phyloP scores from a whole-genome alignment of 257 asterid species.

The Plantago ovata region DNA sequence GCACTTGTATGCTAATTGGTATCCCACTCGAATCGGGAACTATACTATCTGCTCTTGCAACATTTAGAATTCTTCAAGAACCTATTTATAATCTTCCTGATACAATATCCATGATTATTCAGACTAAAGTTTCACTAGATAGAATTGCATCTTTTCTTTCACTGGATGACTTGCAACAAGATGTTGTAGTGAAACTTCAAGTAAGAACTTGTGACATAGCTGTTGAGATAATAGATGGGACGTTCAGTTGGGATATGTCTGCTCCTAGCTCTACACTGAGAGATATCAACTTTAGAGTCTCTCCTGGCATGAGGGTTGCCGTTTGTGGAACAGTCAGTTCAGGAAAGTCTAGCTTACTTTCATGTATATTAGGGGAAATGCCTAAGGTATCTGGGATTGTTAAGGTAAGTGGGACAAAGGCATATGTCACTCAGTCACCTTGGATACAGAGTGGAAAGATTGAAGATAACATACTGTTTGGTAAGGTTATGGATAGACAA shows the following conservation, averaged over 20 bases:
- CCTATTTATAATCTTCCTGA: slow-evolving; percentile 82
- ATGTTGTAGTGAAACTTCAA: slow-evolving; percentile 58
- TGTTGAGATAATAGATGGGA: slow-evolving; percentile 65
- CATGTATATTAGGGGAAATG: slow-evolving; percentile 73
- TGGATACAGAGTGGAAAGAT: slow-evolving; percentile 93
- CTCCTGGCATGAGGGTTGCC: slow-evolving; percentile 77
- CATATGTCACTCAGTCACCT: slow-evolving; percentile 81
- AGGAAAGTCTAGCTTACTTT: slow-evolving; percentile 89
- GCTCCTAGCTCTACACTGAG: slow-evolving; percentile 48
- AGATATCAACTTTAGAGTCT: slow-evolving; percentile 50
- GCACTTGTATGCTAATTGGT: slow-evolving; percentile 67
- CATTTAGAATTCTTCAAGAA: slow-evolving; percentile 84
- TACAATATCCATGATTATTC: slow-evolving; percentile 74
- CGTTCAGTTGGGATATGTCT: slow-evolving; percentile 62
- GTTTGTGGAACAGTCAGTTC: slow-evolving; percentile 92
- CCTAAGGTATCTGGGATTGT: slow-evolving; percentile 65
- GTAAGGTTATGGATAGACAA: slow-evolving; percentile 64
- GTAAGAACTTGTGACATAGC: slow-evolving; percentile 39
- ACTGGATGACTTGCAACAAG: slow-evolving; percentile 58
- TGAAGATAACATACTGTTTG: slow-evolving; percentile 79
- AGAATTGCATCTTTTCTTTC: slow-evolving; percentile 80
- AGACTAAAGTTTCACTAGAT: slow-evolving; percentile 90
- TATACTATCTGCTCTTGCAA: slow-evolving; percentile 82
- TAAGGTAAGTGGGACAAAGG: slow-evolving; percentile 55
- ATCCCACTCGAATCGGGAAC: slow-evolving; percentile 87